phyloP scores from a whole-genome alignment of 306 rosid species.

The Mucuna pruriens region DNA sequence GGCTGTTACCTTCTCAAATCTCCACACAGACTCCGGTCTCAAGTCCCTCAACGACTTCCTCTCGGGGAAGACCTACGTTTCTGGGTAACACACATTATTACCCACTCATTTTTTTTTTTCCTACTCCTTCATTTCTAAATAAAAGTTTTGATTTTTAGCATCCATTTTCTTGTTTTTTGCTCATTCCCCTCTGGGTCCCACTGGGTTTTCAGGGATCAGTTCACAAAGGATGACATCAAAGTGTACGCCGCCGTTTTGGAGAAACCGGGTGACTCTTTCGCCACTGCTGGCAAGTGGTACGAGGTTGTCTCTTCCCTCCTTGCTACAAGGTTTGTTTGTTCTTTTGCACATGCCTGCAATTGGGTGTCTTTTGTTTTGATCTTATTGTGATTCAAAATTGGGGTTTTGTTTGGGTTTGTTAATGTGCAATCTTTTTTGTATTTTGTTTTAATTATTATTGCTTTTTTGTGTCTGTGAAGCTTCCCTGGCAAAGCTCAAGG shows the following conservation, averaged over 20 bases:
- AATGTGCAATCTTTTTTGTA: not conserved
- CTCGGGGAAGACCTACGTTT: slow-evolving; percentile 59
- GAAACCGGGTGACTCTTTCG: slow-evolving; percentile 48
- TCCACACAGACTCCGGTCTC: slow-evolving; percentile 69
- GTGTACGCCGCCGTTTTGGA: slow-evolving; percentile 57
- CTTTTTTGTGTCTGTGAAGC: slow-evolving; percentile 27
- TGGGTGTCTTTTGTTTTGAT: not conserved
- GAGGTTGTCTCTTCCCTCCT: slow-evolving; percentile 55
- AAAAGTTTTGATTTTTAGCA: not conserved
- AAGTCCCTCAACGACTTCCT: slow-evolving; percentile 58
- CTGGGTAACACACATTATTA: slow-evolving; percentile 48
- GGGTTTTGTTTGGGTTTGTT: not conserved
- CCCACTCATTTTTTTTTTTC: not conserved
- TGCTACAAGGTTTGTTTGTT: slow-evolving; percentile 58
- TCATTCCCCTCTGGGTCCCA: not conserved
- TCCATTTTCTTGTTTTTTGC: not conserved
- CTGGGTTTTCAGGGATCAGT: slow-evolving; percentile 45
- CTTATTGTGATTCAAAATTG: not conserved
- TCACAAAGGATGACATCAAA: slow-evolving; percentile 70
- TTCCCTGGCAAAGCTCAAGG: slow-evolving; percentile 69
- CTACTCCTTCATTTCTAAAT: not conserved
- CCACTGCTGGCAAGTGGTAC: slow-evolving; percentile 65
- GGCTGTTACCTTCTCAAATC: slow-evolving; percentile 72
- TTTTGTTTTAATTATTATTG: too few relatives aligned
- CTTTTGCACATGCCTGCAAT: not conserved